Conservation (phyloP, 352 stramenopile species). For the Phytophthora sp. region DNA sequence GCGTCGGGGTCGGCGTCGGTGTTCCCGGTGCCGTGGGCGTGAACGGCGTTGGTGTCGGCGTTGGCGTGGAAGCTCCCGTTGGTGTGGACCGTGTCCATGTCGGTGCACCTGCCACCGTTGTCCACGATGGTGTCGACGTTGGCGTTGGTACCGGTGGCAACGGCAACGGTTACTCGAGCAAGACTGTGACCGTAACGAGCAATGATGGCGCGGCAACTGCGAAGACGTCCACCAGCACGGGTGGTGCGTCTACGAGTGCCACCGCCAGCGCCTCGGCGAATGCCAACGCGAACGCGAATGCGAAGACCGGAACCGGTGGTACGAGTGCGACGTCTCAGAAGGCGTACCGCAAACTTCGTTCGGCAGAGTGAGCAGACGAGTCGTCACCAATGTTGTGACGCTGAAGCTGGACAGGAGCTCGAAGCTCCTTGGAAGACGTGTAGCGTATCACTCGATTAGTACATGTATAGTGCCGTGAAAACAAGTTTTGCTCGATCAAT, state of each 20-base stretch:
- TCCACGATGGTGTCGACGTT: conserved; percentile 9
- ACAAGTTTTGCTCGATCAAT: too few species aligned
- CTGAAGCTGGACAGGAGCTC: not conserved
- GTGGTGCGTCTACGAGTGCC: conserved; percentile 5
- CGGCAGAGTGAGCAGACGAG: not conserved
- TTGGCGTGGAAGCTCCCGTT: not conserved
- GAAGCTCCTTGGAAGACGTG: not conserved
- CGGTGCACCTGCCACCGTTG: conserved; percentile 5
- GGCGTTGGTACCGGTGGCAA: not conserved
- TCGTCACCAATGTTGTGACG: not conserved
- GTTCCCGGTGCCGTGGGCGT: not conserved
- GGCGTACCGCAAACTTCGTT: conserved; percentile 20
- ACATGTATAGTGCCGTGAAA: too few species aligned
- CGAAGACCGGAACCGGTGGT: not conserved
- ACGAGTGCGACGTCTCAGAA: conserved; percentile 20
- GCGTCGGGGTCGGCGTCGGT: not conserved
- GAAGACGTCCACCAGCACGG: conserved; percentile 8
- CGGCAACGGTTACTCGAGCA: too few species aligned
- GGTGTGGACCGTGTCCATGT: not conserved
- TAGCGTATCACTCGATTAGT: not conserved
- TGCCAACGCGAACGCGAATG: not conserved
- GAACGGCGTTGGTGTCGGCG: conserved; percentile 2
- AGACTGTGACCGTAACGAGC: conserved; percentile 9
- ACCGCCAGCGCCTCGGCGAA: conserved; percentile 8
- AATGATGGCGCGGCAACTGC: conserved; percentile 1